Evolutionary conservation across 2,329 filamentous ascomycete species (phyloP).

Genomic region (Colletotrichum truncatum): DNA sequence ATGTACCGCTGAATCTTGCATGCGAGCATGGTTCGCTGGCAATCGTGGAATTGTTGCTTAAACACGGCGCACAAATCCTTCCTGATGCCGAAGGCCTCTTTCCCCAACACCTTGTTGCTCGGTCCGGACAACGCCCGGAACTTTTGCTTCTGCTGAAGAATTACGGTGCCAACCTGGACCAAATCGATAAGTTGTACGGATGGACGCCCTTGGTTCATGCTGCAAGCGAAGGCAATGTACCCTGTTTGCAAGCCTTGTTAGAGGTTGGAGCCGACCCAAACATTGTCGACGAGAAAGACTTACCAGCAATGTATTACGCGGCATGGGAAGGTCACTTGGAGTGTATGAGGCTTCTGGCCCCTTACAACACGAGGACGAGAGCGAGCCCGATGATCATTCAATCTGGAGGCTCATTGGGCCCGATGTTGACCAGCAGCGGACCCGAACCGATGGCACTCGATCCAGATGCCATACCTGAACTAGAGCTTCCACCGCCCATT

Average conservation of each 20-base stretch:
- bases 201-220: slow-evolving; percentile 98
- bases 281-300: slow-evolving; percentile 88
- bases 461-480: slow-evolving; percentile 87
- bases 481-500: slow-evolving; percentile 93
- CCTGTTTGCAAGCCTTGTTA: slow-evolving; percentile 84
- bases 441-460: slow-evolving; percentile 75
- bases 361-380: slow-evolving; percentile 56
- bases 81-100: slow-evolving; percentile 95
- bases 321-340: slow-evolving; percentile 97
- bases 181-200: slow-evolving; percentile 93
- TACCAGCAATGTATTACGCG: slow-evolving; percentile 97
- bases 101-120: slow-evolving; percentile 95
- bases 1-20: slow-evolving; percentile 92
- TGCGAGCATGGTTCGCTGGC: slow-evolving; percentile 91
- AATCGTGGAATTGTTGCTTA: slow-evolving; percentile 86
- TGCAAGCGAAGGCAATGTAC: slow-evolving; percentile 93
- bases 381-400: slow-evolving; percentile 56
- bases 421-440: slow-evolving; percentile 57
- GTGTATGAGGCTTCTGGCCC: slow-evolving; percentile 88
- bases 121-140: slow-evolving; percentile 83
- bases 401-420: slow-evolving; percentile 47
- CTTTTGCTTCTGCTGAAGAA: slow-evolving; percentile 83
- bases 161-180: slow-evolving; percentile 89
- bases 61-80: slow-evolving; percentile 82
- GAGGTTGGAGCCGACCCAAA: slow-evolving; percentile 81